A percentile compares a stretch with the other conserved stretches of the same genome.
Conservation (phyloP, 2,329 filamentous ascomycete genomes). For the Plenodomus lindquistii region DNA sequence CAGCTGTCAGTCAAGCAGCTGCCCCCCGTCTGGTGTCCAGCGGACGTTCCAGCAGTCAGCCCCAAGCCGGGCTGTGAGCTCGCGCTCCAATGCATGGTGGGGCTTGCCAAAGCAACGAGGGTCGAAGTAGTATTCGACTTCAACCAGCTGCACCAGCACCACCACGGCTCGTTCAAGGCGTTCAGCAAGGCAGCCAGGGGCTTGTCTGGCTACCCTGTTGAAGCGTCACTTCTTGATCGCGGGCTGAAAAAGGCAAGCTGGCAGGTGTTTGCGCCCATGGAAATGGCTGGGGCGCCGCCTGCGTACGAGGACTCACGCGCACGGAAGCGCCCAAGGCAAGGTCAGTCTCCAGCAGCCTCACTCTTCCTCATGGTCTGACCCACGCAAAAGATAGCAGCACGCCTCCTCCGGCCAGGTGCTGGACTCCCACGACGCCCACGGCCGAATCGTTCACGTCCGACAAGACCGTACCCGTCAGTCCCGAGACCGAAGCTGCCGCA, state of each 20-base stretch:
- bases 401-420: slow-evolving; percentile 1
- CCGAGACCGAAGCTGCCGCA: slow-evolving; percentile 5
- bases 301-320: slow-evolving; percentile 9
- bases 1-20: background rate
- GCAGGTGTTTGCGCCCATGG: slow-evolving; percentile 12
- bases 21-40: slow-evolving; percentile 1
- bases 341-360: too few species aligned
- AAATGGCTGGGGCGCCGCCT: slow-evolving; percentile 9
- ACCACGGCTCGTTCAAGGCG: slow-evolving; percentile 9
- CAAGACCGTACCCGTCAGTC: slow-evolving; percentile 10
- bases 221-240: slow-evolving; percentile 2
- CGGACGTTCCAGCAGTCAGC: background rate
- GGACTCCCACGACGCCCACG: slow-evolving; percentile 1
- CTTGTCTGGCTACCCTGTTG: slow-evolving; percentile 8
- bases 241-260: slow-evolving; percentile 13
- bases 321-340: slow-evolving; percentile 9
- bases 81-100: slow-evolving; percentile 4
- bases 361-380: slow-evolving; percentile 1
- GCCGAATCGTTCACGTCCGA: slow-evolving; percentile 10
- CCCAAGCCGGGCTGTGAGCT: slow-evolving; percentile 8
- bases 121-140: slow-evolving; percentile 11
- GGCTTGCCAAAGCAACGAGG: slow-evolving; percentile 12
- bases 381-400: slow-evolving; percentile 3
- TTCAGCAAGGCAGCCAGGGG: slow-evolving; percentile 11
- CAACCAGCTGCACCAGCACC: slow-evolving; percentile 7